Percentiles rank a stretch among this genome's conserved stretches.
phyloP scores from a whole-genome alignment of 2,329 filamentous ascomycete genomes.

The Neonectria coccinea region DNA sequence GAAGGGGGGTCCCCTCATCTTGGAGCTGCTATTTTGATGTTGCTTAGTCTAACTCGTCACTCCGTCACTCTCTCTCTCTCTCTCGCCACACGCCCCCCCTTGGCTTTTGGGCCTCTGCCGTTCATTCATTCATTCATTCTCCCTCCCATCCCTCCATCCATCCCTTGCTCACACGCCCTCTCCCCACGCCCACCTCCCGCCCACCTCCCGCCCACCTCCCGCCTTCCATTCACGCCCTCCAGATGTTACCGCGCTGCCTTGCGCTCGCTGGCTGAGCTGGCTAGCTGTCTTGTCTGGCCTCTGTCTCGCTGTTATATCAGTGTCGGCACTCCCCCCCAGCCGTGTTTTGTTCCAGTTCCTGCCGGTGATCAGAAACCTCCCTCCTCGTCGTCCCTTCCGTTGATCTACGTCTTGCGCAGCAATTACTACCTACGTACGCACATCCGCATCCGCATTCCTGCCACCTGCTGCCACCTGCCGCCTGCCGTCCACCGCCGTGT shows the following conservation, averaged over 20 bases:
- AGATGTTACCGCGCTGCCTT: slow-evolving; percentile 24
- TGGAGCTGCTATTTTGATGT: slow-evolving; percentile 30
- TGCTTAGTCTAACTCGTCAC: slow-evolving; percentile 24
- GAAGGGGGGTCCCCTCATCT: slow-evolving; percentile 23
- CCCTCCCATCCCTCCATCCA: not conserved
- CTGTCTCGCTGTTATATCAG: slow-evolving; percentile 35
- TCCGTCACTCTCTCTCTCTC: not conserved
- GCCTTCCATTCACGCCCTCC: slow-evolving; percentile 20
- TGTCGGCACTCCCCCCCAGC: slow-evolving; percentile 28
- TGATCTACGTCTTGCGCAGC: slow-evolving; percentile 5
- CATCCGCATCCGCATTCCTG: not conserved
- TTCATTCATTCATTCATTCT: not conserved
- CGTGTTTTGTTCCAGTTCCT: slow-evolving; percentile 44
- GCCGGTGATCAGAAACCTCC: slow-evolving; percentile 44
- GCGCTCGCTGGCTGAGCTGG: slow-evolving; percentile 39
- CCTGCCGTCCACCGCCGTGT: slow-evolving; percentile 24
- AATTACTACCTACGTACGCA: too few species aligned
- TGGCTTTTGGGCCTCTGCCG: slow-evolving; percentile 2
- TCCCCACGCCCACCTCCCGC: slow-evolving; percentile 18
- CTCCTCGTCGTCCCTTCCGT: slow-evolving; percentile 22
- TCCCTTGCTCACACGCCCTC: not conserved
- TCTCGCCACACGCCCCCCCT: slow-evolving; percentile 19
- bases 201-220: not conserved
- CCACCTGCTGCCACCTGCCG: slow-evolving; percentile 5
- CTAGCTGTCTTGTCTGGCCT: slow-evolving; percentile 35